Evolutionary conservation across 371 early-diverging fungal genomes (phyloP).

Genomic region (Quaeritorhiza haematococci): DNA sequence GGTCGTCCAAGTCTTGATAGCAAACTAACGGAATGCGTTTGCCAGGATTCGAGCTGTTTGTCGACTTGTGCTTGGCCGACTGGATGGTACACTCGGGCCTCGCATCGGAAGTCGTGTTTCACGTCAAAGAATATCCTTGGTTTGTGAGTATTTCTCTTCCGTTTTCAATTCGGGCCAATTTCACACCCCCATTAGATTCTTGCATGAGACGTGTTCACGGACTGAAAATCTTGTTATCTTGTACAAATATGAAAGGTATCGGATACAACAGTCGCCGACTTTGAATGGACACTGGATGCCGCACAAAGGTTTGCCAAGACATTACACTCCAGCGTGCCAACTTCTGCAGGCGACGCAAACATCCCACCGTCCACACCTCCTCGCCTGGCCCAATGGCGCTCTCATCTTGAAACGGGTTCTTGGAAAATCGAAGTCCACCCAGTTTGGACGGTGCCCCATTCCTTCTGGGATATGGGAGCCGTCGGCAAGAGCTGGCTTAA

Average conservation of each 20-base stretch:
- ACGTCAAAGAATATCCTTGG: conserved; percentile 28
- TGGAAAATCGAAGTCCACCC: conserved; percentile 64
- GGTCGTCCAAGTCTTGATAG: background rate
- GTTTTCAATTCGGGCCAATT: no score
- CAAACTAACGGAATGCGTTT: background rate
- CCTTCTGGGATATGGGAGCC: conserved; percentile 69
- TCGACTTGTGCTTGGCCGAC: conserved; percentile 84
- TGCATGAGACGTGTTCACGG: no score
- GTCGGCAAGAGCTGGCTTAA: no score
- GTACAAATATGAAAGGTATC: conserved; percentile 1
- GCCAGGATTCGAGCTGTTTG: conserved; percentile 82
- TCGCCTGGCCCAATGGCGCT: no score
- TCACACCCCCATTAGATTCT: no score
- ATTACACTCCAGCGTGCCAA: background rate
- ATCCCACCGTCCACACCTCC: no score
- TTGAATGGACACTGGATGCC: conserved; percentile 7
- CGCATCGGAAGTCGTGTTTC: conserved; percentile 69
- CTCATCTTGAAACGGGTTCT: conserved; percentile 48
- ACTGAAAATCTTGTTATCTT: no score
- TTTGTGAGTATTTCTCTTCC: no score
- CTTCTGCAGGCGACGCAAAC: background rate
- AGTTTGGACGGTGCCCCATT: conserved; percentile 81
- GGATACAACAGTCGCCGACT: conserved; percentile 18
- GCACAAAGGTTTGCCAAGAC: background rate
- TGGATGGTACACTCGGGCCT: conserved; percentile 69